Conservation (phyloP, 1,139 yeast species). For the Suhomyces chickasaworum region DNA sequence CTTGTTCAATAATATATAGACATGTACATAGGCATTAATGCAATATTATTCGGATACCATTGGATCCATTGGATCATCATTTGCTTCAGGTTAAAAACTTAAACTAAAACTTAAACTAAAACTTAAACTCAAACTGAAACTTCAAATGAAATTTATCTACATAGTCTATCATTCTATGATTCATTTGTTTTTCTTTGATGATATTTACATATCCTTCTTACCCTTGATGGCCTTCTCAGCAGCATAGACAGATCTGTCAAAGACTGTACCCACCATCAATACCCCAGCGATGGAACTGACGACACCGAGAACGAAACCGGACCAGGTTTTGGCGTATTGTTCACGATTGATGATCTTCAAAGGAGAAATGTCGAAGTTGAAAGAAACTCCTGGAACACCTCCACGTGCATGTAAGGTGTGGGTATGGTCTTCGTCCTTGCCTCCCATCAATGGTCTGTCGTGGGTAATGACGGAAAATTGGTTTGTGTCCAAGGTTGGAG, state of each 20-base stretch:
- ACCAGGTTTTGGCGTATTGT: conserved; percentile 76
- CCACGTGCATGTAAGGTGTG: conserved; percentile 83
- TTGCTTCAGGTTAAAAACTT: too few species aligned
- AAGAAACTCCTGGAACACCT: conserved; percentile 87
- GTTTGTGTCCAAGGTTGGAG: conserved; percentile 68
- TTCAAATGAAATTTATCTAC: background rate
- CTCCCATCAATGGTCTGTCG: conserved; percentile 82
- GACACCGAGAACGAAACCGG: conserved; percentile 82
- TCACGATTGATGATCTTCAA: conserved; percentile 87
- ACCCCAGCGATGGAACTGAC: conserved; percentile 93
- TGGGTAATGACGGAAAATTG: conserved; percentile 92
- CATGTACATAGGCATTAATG: conserved; percentile 11
- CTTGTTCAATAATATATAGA: conserved; percentile 50
- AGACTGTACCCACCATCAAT: conserved; percentile 83
- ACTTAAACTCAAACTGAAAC: too few species aligned
- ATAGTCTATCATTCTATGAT: background rate
- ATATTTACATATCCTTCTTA: conserved; percentile 55
- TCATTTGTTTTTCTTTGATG: too few species aligned
- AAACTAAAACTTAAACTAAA: too few species aligned
- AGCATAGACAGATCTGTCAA: conserved; percentile 86
- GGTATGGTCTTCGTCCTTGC: conserved; percentile 88
- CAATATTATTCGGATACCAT: background rate
- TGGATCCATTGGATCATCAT: too few species aligned
- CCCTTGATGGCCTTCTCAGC: conserved; percentile 80
- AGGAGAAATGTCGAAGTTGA: conserved; percentile 90